These are phyloP conservation scores for Aspergillaceae sp. DNA, from an alignment of 2,329 filamentous ascomycete species.

Conservation along the genomic window DNA sequence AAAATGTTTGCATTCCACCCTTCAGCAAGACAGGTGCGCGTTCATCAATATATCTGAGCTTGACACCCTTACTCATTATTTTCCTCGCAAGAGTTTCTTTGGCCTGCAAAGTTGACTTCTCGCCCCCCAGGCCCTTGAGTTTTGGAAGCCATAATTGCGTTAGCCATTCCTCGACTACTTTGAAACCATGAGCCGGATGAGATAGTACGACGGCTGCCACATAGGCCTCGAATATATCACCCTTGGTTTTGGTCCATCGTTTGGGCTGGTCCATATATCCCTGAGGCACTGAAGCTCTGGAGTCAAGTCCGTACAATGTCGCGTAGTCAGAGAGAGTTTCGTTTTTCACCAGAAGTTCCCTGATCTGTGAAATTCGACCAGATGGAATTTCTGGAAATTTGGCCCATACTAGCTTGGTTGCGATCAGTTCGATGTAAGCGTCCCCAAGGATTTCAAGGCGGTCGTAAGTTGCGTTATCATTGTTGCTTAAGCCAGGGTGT, in stretches of 20 bases:
- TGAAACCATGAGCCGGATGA: conserved; percentile 54
- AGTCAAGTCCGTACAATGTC: conserved; percentile 60
- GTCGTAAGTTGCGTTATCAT: conserved; percentile 54
- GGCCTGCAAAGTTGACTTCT: conserved; percentile 28
- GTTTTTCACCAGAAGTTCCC: conserved; percentile 75
- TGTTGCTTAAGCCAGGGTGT: conserved; percentile 46
- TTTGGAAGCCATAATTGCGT: conserved; percentile 63
- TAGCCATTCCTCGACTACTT: conserved; percentile 60
- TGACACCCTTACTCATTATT: conserved; percentile 51
- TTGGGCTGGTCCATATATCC: conserved; percentile 39
- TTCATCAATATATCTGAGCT: conserved; percentile 51
- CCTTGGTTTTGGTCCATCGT: conserved; percentile 63
- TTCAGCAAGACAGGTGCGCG: conserved; percentile 22
- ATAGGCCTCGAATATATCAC: conserved; percentile 87
- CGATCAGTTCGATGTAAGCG: conserved; percentile 69
- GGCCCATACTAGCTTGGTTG: conserved; percentile 65
- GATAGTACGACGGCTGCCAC: conserved; percentile 69
- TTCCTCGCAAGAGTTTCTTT: conserved; percentile 48
- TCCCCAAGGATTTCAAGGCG: conserved; percentile 84
- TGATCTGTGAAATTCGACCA: conserved; percentile 64
- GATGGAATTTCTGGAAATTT: conserved; percentile 58
- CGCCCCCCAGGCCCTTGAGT: conserved; percentile 36
- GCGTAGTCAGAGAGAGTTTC: conserved; percentile 64
- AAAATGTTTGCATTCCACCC: conserved; percentile 34
- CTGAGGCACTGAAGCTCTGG: conserved; percentile 50